Evolutionary conservation across 148 eudicot species (phyloP), one percentile per base, ranked within the genome.

Genomic region (Chenopodium formosanum): DNA sequence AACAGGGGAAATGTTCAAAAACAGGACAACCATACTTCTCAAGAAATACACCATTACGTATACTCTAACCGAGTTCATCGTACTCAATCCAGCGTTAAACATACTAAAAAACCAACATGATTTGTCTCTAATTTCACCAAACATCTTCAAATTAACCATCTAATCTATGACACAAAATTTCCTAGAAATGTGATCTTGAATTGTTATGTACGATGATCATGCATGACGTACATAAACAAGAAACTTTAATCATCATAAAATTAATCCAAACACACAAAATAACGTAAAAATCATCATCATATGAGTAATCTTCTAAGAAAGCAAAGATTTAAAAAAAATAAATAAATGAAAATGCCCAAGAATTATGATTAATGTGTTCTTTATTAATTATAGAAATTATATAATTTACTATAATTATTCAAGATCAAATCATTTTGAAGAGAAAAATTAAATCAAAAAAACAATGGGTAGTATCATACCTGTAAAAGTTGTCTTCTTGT

Each of bases 391-490:
- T 29, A 23, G 11, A 9, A 29, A 65, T 48, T 1, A 0, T 40
- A 37, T 37, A 0, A 17, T 17, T 60, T 1, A 29, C 52, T 52
- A 52, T 29, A 13, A 23, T 22, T 19, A 23, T 40, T 53, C 76
- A 58, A 76, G 29, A 68, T 69, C 80, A 44, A 76, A 69, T 40
- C 70, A 76, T 3, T 56, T 63, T 3, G 0, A 71, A 1, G 44
- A 56, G 25, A 34, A 48, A 9, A 47, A 40, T 40, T 7, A 46
- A 29, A 62, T n/a, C 6, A 47, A 46, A 27, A 22, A 0, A 8
- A 73, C 8, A 52, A 58, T 1, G 68, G 70, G 62, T 82, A 69
- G 52, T 9, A 50, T 50, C 32, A 53, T 68, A 82, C 84, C 84
- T 82, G 75, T 25, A 40, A 69, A 27, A 82, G 7, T 56, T 52